A percentile compares a stretch with the other conserved stretches of the same genome.
Evolutionary conservation across 1,284 basidiomycete species (phyloP).

Genomic region (Porodaedalea pini): DNA sequence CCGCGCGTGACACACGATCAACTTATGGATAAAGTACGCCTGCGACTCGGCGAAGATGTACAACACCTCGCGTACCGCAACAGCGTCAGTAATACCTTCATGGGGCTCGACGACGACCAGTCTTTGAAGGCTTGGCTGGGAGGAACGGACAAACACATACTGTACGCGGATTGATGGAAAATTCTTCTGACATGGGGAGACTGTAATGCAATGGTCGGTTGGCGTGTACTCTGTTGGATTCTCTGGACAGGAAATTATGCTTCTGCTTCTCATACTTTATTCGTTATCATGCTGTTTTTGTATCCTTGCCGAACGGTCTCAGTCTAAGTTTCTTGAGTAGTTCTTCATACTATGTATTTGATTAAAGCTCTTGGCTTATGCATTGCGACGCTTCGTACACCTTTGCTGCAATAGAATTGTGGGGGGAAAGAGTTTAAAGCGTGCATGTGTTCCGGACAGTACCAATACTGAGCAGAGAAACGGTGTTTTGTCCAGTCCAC

Average conservation of each 20-base stretch:
- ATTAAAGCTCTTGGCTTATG: background rate
- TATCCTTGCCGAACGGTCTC: slow-evolving; percentile 3
- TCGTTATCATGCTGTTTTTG: slow-evolving; percentile 15
- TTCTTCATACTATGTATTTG: slow-evolving; percentile 6
- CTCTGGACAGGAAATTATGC: slow-evolving; percentile 1
- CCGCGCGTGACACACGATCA: slow-evolving; percentile 85
- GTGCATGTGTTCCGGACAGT: too few relatives aligned
- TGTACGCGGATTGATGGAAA: slow-evolving; percentile 68
- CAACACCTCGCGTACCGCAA: slow-evolving; percentile 70
- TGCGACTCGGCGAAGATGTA: slow-evolving; percentile 79
- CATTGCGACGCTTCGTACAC: background rate
- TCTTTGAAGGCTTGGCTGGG: slow-evolving; percentile 81
- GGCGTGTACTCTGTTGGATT: background rate
- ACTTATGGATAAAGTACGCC: slow-evolving; percentile 87
- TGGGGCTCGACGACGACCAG: slow-evolving; percentile 66
- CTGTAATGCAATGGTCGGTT: background rate
- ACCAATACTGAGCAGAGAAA: background rate
- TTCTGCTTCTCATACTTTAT: slow-evolving; percentile 17
- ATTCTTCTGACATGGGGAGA: background rate
- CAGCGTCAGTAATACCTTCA: slow-evolving; percentile 60
- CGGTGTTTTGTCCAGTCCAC: background rate
- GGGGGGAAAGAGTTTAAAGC: background rate
- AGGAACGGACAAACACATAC: slow-evolving; percentile 80
- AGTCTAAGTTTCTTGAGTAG: background rate
- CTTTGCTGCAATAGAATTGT: background rate